Evolutionary conservation across 495 filamentous ascomycete species (phyloP).

Genomic region (Amphirosellinia nigrospora): DNA sequence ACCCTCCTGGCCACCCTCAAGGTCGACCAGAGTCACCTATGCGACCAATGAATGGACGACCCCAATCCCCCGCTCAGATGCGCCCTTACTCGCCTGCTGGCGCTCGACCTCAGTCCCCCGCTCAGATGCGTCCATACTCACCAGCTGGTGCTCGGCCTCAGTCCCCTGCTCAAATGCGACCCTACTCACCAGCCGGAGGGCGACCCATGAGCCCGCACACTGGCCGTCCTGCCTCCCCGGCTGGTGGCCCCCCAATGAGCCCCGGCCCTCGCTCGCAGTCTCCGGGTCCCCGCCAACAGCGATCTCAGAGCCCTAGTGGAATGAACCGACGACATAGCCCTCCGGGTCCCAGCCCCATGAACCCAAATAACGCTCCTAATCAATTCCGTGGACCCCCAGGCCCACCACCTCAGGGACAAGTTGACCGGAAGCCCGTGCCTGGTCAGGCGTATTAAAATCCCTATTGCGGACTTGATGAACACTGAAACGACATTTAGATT

Average conservation of each 20-base stretch:
- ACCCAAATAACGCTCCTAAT: conserved; percentile 49
- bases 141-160: conserved; percentile 49
- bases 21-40: conserved; percentile 53
- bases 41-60: conserved; percentile 45
- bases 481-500: conserved; percentile 35
- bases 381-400: conserved; percentile 36
- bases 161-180: conserved; percentile 40
- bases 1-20: conserved; percentile 45
- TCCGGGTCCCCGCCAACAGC: conserved; percentile 44
- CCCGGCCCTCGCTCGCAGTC: conserved; percentile 54
- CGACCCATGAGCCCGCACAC: conserved; percentile 38
- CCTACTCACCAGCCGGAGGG: conserved; percentile 47
- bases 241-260: conserved; percentile 40
- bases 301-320: conserved; percentile 43
- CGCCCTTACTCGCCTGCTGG: conserved; percentile 50
- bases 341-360: conserved; percentile 67
- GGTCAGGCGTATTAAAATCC: conserved; percentile 54
- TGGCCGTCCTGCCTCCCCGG: conserved; percentile 43
- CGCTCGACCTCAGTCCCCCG: conserved; percentile 47
- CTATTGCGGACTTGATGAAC: conserved; percentile 38
- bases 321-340: conserved; percentile 55
- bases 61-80: conserved; percentile 41
- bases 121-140: conserved; percentile 43
- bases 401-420: conserved; percentile 42
- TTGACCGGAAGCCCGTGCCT: conserved; percentile 53